These are phyloP conservation scores for Kwoniella mangroviensis DNA, from an alignment of 768 basidiomycete species.

Conservation along the genomic window DNA sequence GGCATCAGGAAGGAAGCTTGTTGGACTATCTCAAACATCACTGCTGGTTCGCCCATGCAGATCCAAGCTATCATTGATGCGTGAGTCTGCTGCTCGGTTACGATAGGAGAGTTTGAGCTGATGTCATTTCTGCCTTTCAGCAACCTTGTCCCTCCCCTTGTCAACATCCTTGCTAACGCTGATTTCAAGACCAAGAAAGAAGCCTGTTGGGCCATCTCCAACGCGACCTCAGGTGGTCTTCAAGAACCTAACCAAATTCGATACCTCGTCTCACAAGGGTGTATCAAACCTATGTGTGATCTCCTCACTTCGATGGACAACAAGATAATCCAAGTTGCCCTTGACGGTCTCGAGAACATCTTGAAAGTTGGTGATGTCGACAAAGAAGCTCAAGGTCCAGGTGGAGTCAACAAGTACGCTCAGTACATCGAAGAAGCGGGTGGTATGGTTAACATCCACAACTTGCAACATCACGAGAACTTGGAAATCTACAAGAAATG, in stretches of 20 bases:
- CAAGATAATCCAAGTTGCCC: slow-evolving; percentile 95
- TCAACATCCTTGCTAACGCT: slow-evolving; percentile 95
- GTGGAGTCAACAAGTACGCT: slow-evolving; percentile 89
- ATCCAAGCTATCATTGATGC: slow-evolving; percentile 98
- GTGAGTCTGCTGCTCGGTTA: slow-evolving; percentile 62
- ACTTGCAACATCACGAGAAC: slow-evolving; percentile 99
- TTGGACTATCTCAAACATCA: slow-evolving; percentile 99
- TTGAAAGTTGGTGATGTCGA: slow-evolving; percentile 97
- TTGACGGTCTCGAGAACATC: slow-evolving; percentile 98
- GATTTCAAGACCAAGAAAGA: slow-evolving; percentile 99
- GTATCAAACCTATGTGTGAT: slow-evolving; percentile 98
- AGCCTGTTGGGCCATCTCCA: slow-evolving; percentile 99
- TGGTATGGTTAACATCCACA: slow-evolving; percentile 98
- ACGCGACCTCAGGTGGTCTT: slow-evolving; percentile 95
- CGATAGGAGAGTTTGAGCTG: neutral
- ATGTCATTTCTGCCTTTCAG: slow-evolving; percentile 22
- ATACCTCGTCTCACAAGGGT: slow-evolving; percentile 95
- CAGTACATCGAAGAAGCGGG: slow-evolving; percentile 95
- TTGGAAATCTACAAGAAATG: slow-evolving; percentile 99
- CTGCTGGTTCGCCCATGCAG: slow-evolving; percentile 93
- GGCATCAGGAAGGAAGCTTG: slow-evolving; percentile 99
- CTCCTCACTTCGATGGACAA: slow-evolving; percentile 98
- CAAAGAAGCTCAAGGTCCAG: slow-evolving; percentile 77
- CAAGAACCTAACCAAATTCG: slow-evolving; percentile 97
- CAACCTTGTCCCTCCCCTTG: slow-evolving; percentile 88